Base-by-base conservation (phyloP, 768 basidiomycete genomes). In the Gautieria morchelliformis region DNA sequence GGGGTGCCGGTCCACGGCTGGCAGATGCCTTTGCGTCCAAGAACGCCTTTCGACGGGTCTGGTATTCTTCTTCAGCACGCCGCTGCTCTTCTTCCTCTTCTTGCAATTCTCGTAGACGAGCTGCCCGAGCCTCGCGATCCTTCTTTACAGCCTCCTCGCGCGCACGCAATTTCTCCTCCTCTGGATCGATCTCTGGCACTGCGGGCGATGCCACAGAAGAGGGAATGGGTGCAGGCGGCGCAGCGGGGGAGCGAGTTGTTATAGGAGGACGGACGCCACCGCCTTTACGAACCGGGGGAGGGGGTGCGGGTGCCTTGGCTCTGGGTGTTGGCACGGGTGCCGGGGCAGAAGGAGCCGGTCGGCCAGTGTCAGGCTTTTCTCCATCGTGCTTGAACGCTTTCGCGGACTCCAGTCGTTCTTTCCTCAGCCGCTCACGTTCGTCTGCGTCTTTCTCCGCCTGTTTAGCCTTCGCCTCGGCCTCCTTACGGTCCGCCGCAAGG, bases 381-480 rank as follows among this genome's bases (percentile, higher is more conserved):
- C 68, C 71, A 4, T 73, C 76, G 46, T 78, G 81, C 63, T 78
- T 81, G 56, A 81, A 60, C 0, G 81, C 83, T 67, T 81, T 85
- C 69, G 89, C 93, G 37, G 75, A 80, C 46, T 87, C 88, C 40
- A 98, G 67, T 52, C 89, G 75, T 62, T 89, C 87, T 61, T 74
- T 77, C 46, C 95, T 77, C 42, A 80, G 68, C 50, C 77, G 76
- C 64, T 93, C 90, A 56, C 93, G 76, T 60, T 89, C 89, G 62
- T 87, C 86, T 2, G 87, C 86, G 63, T 88, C 84, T 60, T 78
- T 78, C 68, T 96, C 93, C 0, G 92, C 93, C 49, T 77, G 72
- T 56, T 75, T 78, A 0, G 80, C 81, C 68, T 89, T 91, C 67
- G 91, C 89, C 61, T 93, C 93, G 0, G 94, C 94, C 66, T 96